phyloP scores from a whole-genome alignment of 768 basidiomycete species.

The Podaxis mareebaensis region DNA sequence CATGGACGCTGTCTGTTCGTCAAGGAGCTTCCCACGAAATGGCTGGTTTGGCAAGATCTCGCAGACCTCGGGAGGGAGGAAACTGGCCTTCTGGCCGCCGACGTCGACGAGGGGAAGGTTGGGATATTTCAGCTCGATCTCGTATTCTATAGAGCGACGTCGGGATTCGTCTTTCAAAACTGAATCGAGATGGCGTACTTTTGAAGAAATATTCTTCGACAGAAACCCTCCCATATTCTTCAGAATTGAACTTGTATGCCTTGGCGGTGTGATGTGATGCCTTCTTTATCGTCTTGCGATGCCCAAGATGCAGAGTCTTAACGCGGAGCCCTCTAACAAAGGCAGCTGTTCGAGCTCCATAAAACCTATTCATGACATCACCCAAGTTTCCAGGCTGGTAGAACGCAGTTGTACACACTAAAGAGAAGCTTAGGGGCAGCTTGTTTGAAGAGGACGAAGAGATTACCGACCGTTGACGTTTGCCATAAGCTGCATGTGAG shows the following conservation, averaged over 20 bases:
- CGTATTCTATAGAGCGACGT: slow-evolving; percentile 52
- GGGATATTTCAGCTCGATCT: slow-evolving; percentile 47
- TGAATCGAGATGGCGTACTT: slow-evolving; percentile 47
- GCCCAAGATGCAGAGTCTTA: slow-evolving; percentile 66
- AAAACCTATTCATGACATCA: slow-evolving; percentile 59
- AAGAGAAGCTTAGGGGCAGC: neutral
- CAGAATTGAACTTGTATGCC: slow-evolving; percentile 54
- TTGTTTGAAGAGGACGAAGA: slow-evolving; percentile 18
- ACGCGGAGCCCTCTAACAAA: slow-evolving; percentile 72
- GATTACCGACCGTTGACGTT: slow-evolving; percentile 59
- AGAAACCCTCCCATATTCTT: slow-evolving; percentile 50
- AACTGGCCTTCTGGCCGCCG: slow-evolving; percentile 46
- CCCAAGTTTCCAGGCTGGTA: slow-evolving; percentile 67
- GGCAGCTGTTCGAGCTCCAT: slow-evolving; percentile 56
- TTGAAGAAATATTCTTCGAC: slow-evolving; percentile 68
- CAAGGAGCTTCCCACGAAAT: slow-evolving; percentile 67
- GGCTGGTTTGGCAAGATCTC: slow-evolving; percentile 68
- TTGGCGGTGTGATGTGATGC: slow-evolving; percentile 49
- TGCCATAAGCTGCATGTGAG: slow-evolving; percentile 59
- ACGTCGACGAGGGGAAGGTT: slow-evolving; percentile 62
- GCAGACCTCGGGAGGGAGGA: slow-evolving; percentile 74
- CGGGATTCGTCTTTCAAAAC: neutral
- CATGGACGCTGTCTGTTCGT: slow-evolving; percentile 73
- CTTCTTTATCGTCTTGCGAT: slow-evolving; percentile 69
- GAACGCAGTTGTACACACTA: slow-evolving; percentile 62